These are phyloP conservation scores for Coprinopsis strossmayeri DNA, from an alignment of 768 basidiomycete genomes.

Conservation along the genomic window DNA sequence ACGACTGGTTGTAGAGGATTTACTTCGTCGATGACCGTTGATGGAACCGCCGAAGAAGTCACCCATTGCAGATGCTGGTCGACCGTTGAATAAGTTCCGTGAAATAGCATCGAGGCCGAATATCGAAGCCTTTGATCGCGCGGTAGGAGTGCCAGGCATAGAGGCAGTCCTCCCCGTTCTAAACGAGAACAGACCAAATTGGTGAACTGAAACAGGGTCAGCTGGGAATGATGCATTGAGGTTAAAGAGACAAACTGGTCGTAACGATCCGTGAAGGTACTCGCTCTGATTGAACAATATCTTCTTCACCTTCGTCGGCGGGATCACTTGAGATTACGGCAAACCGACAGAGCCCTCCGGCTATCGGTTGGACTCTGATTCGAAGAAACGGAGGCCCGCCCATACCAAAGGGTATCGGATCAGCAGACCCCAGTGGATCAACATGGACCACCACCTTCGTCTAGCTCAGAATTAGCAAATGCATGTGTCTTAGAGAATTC, in stretches of 20 bases:
- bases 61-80: slow-evolving; percentile 59
- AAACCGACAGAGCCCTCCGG: slow-evolving; percentile 76
- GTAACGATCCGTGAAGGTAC: slow-evolving; percentile 74
- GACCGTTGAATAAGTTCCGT: slow-evolving; percentile 75
- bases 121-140: slow-evolving; percentile 73
- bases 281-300: slow-evolving; percentile 71
- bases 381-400: slow-evolving; percentile 68
- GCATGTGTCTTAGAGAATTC: slow-evolving; percentile 6
- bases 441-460: slow-evolving; percentile 87
- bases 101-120: slow-evolving; percentile 89
- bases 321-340: slow-evolving; percentile 70
- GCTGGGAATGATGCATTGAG: slow-evolving; percentile 4
- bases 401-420: slow-evolving; percentile 71
- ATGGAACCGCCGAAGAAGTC: slow-evolving; percentile 76
- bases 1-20: slow-evolving; percentile 60
- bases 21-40: slow-evolving; percentile 58
- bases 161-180: slow-evolving; percentile 59
- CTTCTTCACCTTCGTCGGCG: slow-evolving; percentile 69
- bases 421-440: slow-evolving; percentile 68
- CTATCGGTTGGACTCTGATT: slow-evolving; percentile 77
- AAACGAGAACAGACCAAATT: slow-evolving; percentile 87
- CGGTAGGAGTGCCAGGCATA: slow-evolving; percentile 80
- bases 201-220: slow-evolving; percentile 52
- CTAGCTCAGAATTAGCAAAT: slow-evolving; percentile 33
- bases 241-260: slow-evolving; percentile 53